A percentile compares a stretch with the other conserved stretches of the same genome.
These are phyloP conservation scores for Capronia epimyces DNA, from an alignment of 2,329 filamentous ascomycete genomes.

Conservation along the genomic window DNA sequence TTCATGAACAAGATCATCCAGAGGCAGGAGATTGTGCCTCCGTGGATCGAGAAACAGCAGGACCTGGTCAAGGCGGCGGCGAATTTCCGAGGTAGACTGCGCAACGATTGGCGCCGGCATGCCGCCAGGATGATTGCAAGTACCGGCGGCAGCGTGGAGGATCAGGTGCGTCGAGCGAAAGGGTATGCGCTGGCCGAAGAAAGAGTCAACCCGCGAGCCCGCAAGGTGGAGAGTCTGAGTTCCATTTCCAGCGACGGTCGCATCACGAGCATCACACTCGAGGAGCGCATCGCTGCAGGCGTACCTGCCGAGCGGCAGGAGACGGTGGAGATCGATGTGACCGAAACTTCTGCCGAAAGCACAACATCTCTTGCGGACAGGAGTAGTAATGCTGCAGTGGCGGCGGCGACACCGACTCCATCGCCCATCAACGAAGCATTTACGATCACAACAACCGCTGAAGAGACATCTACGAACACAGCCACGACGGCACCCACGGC, in stretches of 20 bases:
- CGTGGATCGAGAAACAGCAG: constrained; percentile 99
- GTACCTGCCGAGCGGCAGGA: constrained; percentile 10
- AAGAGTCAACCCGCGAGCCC: constrained; percentile 33
- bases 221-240: constrained; percentile 43
- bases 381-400: not conserved
- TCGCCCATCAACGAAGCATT: no score
- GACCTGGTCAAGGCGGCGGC: constrained; percentile 66
- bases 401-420: no score
- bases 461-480: no score
- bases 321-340: constrained; percentile 26
- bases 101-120: constrained; percentile 79
- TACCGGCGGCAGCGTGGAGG: constrained; percentile 65
- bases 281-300: constrained; percentile 31
- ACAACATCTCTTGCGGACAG: not conserved
- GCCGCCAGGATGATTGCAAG: constrained; percentile 73
- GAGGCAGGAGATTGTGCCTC: constrained; percentile 87
- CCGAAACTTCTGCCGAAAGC: constrained; percentile 17
- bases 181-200: constrained; percentile 70
- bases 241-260: constrained; percentile 43
- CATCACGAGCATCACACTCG: constrained; percentile 38
- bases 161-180: constrained; percentile 66
- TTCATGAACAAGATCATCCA: constrained; percentile 99
- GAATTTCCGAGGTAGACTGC: constrained; percentile 66
- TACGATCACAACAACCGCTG: no score
- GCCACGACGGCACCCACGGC: no score